Percentiles rank a stretch among this genome's conserved stretches.
Conservation (phyloP, 148 eudicot species). For the Suaeda aralocaspica region DNA sequence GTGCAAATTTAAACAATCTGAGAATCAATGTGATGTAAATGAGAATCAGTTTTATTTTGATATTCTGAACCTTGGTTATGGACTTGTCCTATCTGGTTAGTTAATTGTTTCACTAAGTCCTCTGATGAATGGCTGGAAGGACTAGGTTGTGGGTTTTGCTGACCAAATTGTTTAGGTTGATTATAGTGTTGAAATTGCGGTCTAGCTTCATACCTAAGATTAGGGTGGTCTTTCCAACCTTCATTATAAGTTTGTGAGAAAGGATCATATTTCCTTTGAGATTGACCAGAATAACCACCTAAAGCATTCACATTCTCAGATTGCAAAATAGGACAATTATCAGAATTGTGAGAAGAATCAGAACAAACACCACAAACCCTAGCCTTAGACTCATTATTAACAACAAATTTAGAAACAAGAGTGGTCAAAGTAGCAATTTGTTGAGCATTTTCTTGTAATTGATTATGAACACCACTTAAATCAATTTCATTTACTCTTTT, state of each 20-base stretch:
- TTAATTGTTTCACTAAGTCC: conserved; percentile 4
- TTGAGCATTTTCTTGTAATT: too few species aligned
- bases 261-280: conserved; percentile 13
- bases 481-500: too few species aligned
- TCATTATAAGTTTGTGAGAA: conserved; percentile 7
- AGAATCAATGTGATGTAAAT: conserved; percentile 6
- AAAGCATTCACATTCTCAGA: conserved; percentile 16
- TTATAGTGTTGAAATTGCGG: too few species aligned
- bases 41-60: conserved; percentile 9
- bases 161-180: too few species aligned
- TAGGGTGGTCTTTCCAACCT: conserved; percentile 12
- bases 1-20: conserved; percentile 12
- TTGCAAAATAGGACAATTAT: not conserved
- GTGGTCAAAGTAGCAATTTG: too few species aligned
- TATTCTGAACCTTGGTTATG: not conserved
- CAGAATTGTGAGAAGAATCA: not conserved
- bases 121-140: not conserved
- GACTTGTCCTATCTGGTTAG: conserved; percentile 6
- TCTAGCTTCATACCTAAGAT: not conserved
- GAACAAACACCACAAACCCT: not conserved
- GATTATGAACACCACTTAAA: too few species aligned
- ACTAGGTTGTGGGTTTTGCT: not conserved
- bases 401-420: too few species aligned
- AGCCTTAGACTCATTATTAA: too few species aligned
- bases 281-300: not conserved